A percentile compares a stretch with the other conserved stretches of the same genome.
Evolutionary conservation across 371 early-diverging fungal species (phyloP).

Genomic region (Mortierella sp.): DNA sequence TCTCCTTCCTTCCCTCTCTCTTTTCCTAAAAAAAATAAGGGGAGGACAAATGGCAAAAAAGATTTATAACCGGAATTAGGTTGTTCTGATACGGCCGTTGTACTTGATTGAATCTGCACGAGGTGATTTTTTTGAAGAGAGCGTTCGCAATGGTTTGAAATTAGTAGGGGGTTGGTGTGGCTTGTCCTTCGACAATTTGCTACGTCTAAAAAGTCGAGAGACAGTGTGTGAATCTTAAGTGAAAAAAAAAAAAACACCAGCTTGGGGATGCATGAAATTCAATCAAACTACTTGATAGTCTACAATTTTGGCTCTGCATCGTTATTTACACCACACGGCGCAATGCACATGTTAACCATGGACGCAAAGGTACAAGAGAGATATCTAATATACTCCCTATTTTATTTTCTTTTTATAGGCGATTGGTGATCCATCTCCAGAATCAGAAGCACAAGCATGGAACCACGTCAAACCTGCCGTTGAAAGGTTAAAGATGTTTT

Average conservation of each 20-base stretch:
- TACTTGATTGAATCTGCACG: background rate
- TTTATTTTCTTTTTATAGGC: constrained; percentile 63
- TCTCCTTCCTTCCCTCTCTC: too few relatives aligned
- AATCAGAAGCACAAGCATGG: constrained; percentile 92
- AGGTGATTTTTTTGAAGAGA: too few relatives aligned
- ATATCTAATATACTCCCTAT: background rate
- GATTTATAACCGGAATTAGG: too few relatives aligned
- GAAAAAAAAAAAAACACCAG: too few relatives aligned
- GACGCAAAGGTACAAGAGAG: background rate
- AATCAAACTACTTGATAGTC: too few relatives aligned
- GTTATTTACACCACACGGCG: background rate
- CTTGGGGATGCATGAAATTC: too few relatives aligned
- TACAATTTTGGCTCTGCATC: background rate
- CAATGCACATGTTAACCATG: background rate
- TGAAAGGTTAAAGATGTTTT: constrained; percentile 80
- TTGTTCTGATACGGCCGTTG: constrained; percentile 4
- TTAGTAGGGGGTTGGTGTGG: background rate
- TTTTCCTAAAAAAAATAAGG: background rate
- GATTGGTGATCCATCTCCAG: constrained; percentile 82
- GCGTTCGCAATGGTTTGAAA: background rate
- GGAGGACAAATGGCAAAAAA: background rate
- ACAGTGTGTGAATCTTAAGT: too few relatives aligned
- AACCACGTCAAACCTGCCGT: constrained; percentile 84
- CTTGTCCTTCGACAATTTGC: too few relatives aligned
- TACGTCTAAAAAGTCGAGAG: too few relatives aligned